phyloP scores from a whole-genome alignment of 352 stramenopile genomes.

The Elongisporangium undulatum region DNA sequence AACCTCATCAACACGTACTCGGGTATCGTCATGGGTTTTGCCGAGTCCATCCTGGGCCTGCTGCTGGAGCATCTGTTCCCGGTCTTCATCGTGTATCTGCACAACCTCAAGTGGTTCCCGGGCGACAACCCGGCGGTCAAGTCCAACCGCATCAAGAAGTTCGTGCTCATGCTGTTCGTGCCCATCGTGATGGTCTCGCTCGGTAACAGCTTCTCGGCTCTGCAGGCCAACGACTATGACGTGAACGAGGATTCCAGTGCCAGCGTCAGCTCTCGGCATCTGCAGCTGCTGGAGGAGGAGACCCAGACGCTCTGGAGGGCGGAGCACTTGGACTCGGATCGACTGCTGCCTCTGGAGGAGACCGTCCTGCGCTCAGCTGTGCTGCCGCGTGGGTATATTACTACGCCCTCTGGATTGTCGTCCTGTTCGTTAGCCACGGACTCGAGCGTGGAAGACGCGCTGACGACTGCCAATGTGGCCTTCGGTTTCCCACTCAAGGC shows the following conservation, averaged over 20 bases:
- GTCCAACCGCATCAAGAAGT: conserved; percentile 53
- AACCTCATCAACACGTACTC: conserved; percentile 49
- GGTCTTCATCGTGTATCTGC: conserved; percentile 57
- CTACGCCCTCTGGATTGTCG: neutral
- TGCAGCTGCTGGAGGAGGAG: conserved; percentile 10
- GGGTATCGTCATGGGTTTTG: conserved; percentile 58
- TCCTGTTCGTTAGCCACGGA: neutral
- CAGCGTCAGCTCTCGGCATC: conserved; percentile 17
- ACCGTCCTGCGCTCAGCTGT: conserved; percentile 9
- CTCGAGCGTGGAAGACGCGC: neutral
- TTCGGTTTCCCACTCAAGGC: conserved; percentile 24
- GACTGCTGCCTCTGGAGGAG: conserved; percentile 4
- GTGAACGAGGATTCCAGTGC: conserved; percentile 9
- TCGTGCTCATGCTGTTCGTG: conserved; percentile 53
- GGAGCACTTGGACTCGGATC: too few relatives aligned
- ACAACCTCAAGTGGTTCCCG: conserved; percentile 55
- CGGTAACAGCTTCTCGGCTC: conserved; percentile 40
- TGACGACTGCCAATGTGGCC: conserved; percentile 13
- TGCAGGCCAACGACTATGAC: conserved; percentile 54
- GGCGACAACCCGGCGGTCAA: conserved; percentile 39
- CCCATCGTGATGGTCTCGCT: conserved; percentile 50
- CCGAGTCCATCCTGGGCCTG: conserved; percentile 42
- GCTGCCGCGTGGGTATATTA: neutral
- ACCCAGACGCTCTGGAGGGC: neutral
- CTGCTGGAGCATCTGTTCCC: conserved; percentile 48